Conservation (phyloP, 1,139 yeast genomes). For the Taphrina confusa region DNA sequence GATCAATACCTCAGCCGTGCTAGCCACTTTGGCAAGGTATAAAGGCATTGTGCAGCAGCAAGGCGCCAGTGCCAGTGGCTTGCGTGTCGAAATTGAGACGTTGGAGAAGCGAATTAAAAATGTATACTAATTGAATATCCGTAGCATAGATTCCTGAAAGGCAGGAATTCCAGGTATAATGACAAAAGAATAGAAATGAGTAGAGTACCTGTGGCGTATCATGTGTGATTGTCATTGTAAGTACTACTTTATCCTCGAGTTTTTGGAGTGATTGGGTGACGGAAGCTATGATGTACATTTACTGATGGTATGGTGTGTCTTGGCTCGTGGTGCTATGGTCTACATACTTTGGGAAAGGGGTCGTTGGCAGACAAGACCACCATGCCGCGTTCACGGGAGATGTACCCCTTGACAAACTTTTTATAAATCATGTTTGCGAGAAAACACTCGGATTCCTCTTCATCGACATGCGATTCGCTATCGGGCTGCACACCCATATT, state of each 20-base stretch:
- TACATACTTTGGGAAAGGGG: slow-evolving; percentile 61
- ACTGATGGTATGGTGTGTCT: neutral
- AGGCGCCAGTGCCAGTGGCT: neutral
- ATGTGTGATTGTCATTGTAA: too few relatives aligned
- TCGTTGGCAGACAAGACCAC: slow-evolving; percentile 73
- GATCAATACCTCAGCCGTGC: neutral
- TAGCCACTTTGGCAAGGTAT: neutral
- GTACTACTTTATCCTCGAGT: too few relatives aligned
- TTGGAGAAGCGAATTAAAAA: slow-evolving; percentile 12
- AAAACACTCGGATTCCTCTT: slow-evolving; percentile 59
- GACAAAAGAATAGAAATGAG: too few relatives aligned
- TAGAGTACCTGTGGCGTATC: too few relatives aligned
- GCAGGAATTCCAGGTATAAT: slow-evolving; percentile 2
- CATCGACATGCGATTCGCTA: slow-evolving; percentile 34
- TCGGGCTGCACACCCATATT: slow-evolving; percentile 44
- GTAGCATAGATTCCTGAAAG: neutral
- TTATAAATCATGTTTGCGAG: slow-evolving; percentile 65
- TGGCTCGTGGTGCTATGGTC: neutral
- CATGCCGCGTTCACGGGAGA: slow-evolving; percentile 72
- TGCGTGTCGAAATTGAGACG: slow-evolving; percentile 9
- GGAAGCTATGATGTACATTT: neutral
- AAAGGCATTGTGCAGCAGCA: neutral
- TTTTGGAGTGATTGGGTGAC: too few relatives aligned
- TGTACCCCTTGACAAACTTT: slow-evolving; percentile 75
- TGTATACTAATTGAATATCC: neutral